Evolutionary conservation across 352 stramenopile genomes (phyloP).

Genomic region (Globisporangium yorkense): DNA sequence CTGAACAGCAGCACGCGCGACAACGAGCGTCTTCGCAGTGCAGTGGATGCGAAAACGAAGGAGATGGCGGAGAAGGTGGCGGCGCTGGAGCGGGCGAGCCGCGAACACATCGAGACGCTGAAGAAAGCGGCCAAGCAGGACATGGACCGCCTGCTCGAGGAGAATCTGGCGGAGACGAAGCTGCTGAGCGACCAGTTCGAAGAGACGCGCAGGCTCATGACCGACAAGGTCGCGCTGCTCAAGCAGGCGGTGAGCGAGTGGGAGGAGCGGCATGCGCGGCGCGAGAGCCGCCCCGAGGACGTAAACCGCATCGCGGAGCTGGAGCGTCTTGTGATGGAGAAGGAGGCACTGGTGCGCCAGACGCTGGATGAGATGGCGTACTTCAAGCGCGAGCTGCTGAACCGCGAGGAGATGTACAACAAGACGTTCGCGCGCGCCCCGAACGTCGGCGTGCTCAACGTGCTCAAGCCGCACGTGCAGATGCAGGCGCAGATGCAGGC

Average conservation of each 20-base stretch:
- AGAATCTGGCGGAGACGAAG: slow-evolving; percentile 60
- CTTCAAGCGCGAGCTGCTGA: slow-evolving; percentile 90
- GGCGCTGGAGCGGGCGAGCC: slow-evolving; percentile 26
- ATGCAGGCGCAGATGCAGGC: slow-evolving; percentile 37
- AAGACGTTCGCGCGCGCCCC: slow-evolving; percentile 84
- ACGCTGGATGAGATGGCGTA: slow-evolving; percentile 89
- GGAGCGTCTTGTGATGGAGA: slow-evolving; percentile 51
- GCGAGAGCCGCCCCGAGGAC: slow-evolving; percentile 74
- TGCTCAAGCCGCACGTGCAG: slow-evolving; percentile 75
- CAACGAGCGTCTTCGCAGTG: slow-evolving; percentile 18
- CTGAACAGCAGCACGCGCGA: slow-evolving; percentile 22
- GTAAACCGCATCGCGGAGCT: slow-evolving; percentile 72
- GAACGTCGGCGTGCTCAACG: slow-evolving; percentile 87
- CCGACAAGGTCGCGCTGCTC: slow-evolving; percentile 41
- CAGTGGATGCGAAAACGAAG: slow-evolving; percentile 25
- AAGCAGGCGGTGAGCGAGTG: slow-evolving; percentile 39
- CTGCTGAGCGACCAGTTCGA: slow-evolving; percentile 72
- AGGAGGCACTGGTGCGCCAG: slow-evolving; percentile 58
- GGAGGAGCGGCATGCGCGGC: slow-evolving; percentile 49
- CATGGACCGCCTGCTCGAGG: slow-evolving; percentile 61
- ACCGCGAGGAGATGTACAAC: slow-evolving; percentile 93
- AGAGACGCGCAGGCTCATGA: slow-evolving; percentile 44
- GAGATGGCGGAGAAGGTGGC: slow-evolving; percentile 30
- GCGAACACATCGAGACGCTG: slow-evolving; percentile 46
- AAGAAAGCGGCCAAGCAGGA: slow-evolving; percentile 54